Conservation (phyloP, 164 flowering plant species). For the Cinnamomum chago region DNA sequence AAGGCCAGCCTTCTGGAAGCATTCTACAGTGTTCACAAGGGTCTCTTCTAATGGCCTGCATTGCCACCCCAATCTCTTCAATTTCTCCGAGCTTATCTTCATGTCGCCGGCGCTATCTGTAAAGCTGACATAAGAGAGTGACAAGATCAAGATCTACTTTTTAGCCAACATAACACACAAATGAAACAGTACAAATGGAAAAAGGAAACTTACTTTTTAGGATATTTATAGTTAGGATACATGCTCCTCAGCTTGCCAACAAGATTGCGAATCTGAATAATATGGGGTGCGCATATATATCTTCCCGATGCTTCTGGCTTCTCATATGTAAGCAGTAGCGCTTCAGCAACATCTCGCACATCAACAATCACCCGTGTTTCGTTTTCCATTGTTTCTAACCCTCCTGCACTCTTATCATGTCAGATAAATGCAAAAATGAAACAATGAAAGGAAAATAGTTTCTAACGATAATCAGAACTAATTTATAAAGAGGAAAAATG, state of each 20-base stretch:
- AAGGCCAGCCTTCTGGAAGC: conserved; percentile 28
- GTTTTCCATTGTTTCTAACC: conserved; percentile 26
- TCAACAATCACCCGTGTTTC: conserved; percentile 30
- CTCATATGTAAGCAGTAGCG: conserved; percentile 40
- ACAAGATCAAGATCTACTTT: neutral
- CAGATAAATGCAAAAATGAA: neutral
- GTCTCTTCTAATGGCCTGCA: conserved; percentile 47
- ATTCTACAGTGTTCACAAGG: conserved; percentile 33
- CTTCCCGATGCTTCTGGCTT: conserved; percentile 57
- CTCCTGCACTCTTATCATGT: conserved; percentile 24
- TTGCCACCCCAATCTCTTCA: conserved; percentile 46
- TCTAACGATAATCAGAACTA: neutral
- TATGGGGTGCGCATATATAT: conserved; percentile 42
- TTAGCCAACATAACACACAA: neutral
- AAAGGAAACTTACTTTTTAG: conserved; percentile 18
- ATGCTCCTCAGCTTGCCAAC: conserved; percentile 37
- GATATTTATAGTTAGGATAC: conserved; percentile 47
- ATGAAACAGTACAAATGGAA: neutral
- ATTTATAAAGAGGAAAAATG: neutral
- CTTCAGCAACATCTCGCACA: conserved; percentile 58
- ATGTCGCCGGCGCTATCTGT: neutral
- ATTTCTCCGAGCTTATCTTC: conserved; percentile 21
- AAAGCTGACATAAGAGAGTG: neutral
- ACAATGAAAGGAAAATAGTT: neutral
- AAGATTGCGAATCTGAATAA: conserved; percentile 19